Evolutionary conservation across 768 basidiomycete genomes (phyloP).

Genomic region (Suillus discolor): DNA sequence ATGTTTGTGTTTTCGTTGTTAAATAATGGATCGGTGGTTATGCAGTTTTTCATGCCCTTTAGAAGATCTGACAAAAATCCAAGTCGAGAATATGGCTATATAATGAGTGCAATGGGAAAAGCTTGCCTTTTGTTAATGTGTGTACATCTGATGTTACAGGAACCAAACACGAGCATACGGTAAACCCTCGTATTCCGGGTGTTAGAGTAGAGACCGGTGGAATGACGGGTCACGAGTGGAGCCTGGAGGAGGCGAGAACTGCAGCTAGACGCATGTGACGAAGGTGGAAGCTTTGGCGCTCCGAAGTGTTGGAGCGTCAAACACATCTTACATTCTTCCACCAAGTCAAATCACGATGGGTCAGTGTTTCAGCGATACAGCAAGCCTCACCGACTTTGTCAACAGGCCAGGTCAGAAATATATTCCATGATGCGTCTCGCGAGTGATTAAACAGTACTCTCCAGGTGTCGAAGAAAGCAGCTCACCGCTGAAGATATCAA

Average conservation of each 20-base stretch:
- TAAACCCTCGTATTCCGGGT: not conserved
- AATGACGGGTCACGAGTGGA: not conserved
- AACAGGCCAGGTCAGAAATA: not conserved
- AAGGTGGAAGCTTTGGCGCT: not conserved
- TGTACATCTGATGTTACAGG: too few species aligned
- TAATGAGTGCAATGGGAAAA: too few species aligned
- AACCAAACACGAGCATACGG: too few species aligned
- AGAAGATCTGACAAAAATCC: too few species aligned
- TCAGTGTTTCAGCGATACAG: not conserved
- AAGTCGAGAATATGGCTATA: too few species aligned
- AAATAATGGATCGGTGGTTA: too few species aligned
- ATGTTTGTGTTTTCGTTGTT: too few species aligned
- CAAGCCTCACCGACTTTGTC: not conserved
- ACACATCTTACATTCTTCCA: not conserved
- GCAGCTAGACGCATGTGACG: not conserved
- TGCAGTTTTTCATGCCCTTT: too few species aligned
- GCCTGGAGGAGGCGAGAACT: not conserved
- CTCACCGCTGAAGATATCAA: not conserved
- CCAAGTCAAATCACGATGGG: not conserved
- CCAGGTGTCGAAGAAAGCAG: not conserved
- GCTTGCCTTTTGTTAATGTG: too few species aligned
- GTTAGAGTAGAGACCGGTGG: not conserved
- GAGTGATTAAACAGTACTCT: not conserved
- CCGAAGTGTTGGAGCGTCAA: not conserved
- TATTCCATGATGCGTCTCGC: not conserved